Evolutionary conservation across 345 rosid genomes (phyloP).

Genomic region (Lepidium aucheri): DNA sequence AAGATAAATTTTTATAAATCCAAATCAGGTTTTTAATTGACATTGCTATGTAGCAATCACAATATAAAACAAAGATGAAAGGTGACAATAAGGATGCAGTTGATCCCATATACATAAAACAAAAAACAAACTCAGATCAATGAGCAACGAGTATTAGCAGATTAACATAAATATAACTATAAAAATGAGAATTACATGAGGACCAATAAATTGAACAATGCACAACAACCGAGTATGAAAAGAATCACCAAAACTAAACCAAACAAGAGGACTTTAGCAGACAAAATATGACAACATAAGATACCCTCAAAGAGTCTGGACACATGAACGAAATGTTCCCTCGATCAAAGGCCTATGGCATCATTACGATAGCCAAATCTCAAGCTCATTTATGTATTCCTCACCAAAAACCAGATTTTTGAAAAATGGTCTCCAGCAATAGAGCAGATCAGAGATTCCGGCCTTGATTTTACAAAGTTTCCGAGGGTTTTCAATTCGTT

Average conservation of each 20-base stretch:
- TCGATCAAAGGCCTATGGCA: slow-evolving; percentile 26
- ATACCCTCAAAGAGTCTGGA: neutral
- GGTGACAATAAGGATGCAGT: neutral
- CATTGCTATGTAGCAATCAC: no score
- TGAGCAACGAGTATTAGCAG: neutral
- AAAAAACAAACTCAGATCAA: neutral
- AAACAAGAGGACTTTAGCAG: neutral
- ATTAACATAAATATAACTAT: no score
- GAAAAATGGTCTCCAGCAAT: neutral
- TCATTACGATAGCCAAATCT: slow-evolving; percentile 19
- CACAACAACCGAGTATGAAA: neutral
- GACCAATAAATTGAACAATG: neutral
- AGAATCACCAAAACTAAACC: no score
- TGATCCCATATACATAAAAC: neutral
- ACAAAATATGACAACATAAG: neutral
- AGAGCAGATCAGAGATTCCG: slow-evolving; percentile 21
- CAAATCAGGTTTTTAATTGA: no score
- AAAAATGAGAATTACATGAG: no score
- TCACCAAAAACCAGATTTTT: neutral
- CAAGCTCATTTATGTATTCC: slow-evolving; percentile 20
- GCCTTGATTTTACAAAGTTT: slow-evolving; percentile 3
- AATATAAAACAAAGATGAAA: neutral
- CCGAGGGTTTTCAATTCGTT: slow-evolving; percentile 20
- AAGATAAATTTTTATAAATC: no score
- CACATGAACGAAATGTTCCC: slow-evolving; percentile 20